phyloP scores from a whole-genome alignment of 805 yeast genomes.

The Candida qinlingensis region DNA sequence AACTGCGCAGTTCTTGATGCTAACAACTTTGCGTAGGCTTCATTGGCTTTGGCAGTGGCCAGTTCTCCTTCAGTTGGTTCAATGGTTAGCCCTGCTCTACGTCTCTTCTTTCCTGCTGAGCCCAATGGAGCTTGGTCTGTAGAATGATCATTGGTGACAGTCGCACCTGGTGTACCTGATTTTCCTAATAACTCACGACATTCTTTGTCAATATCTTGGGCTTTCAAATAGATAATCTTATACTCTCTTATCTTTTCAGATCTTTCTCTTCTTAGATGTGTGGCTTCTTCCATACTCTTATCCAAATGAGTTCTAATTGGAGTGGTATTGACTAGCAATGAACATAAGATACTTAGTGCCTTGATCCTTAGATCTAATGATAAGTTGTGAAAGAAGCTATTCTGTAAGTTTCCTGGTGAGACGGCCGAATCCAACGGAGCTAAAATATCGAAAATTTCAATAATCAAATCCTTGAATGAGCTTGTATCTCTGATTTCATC shows the following conservation, averaged over 20 bases:
- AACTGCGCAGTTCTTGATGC: slow-evolving; percentile 38
- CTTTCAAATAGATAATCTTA: slow-evolving; percentile 46
- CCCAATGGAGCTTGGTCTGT: not conserved
- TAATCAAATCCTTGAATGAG: slow-evolving; percentile 44
- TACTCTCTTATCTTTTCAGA: slow-evolving; percentile 60
- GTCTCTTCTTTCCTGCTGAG: slow-evolving; percentile 16
- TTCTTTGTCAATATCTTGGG: slow-evolving; percentile 40
- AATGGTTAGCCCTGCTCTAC: slow-evolving; percentile 27
- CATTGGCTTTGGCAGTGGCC: slow-evolving; percentile 32
- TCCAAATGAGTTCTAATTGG: slow-evolving; percentile 62
- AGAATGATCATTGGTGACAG: not conserved
- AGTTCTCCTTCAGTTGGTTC: slow-evolving; percentile 39
- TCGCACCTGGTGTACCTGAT: slow-evolving; percentile 11
- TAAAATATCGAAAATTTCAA: slow-evolving; percentile 42
- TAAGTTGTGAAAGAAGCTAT: slow-evolving; percentile 49
- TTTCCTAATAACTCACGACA: slow-evolving; percentile 27
- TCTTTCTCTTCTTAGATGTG: slow-evolving; percentile 58
- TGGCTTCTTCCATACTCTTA: slow-evolving; percentile 57
- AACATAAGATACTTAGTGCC: slow-evolving; percentile 56
- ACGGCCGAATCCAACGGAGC: slow-evolving; percentile 54
- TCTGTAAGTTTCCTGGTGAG: slow-evolving; percentile 41
- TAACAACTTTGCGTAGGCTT: slow-evolving; percentile 39
- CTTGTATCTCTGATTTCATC: slow-evolving; percentile 54
- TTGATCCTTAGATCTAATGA: slow-evolving; percentile 49
- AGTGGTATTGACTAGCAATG: slow-evolving; percentile 53